phyloP scores from a whole-genome alignment of 2,329 filamentous ascomycete species.

The Aureobasidium mangrovei region DNA sequence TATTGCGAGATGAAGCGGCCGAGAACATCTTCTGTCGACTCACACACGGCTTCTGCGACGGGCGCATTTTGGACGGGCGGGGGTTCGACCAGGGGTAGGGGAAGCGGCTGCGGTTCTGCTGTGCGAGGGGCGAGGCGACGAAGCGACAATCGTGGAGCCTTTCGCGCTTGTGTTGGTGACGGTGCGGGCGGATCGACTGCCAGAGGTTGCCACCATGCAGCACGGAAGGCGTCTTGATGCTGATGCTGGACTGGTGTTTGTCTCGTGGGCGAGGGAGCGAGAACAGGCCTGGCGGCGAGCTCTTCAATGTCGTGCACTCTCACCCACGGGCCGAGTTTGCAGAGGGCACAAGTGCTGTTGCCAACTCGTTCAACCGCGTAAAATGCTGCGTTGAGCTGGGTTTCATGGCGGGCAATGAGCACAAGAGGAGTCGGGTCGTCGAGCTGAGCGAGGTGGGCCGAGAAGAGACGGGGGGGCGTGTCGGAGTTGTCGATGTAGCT shows the following conservation, averaged over 20 bases:
- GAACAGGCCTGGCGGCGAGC: slow-evolving; percentile 28
- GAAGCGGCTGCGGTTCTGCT: not conserved
- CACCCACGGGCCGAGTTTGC: slow-evolving; percentile 59
- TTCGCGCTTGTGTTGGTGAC: slow-evolving; percentile 8
- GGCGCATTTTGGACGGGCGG: not conserved
- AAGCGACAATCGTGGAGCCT: slow-evolving; percentile 14
- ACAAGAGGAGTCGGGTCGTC: slow-evolving; percentile 49
- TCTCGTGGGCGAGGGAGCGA: not conserved
- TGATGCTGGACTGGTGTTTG: not conserved
- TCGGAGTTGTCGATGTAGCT: slow-evolving; percentile 51
- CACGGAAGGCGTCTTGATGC: not conserved
- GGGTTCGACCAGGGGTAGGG: not conserved
- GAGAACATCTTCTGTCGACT: slow-evolving; percentile 37
- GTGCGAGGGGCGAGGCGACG: not conserved
- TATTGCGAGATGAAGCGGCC: slow-evolving; percentile 37
- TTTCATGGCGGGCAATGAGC: slow-evolving; percentile 53
- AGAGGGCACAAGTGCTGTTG: slow-evolving; percentile 55
- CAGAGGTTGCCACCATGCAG: slow-evolving; percentile 1
- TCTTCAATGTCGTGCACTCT: slow-evolving; percentile 47
- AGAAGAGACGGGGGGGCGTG: slow-evolving; percentile 48
- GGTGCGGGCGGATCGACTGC: slow-evolving; percentile 3
- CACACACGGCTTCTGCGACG: slow-evolving; percentile 12
- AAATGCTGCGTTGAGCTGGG: slow-evolving; percentile 42
- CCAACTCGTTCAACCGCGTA: slow-evolving; percentile 60
- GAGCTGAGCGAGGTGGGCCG: slow-evolving; percentile 53